phyloP scores from a whole-genome alignment of 495 filamentous ascomycete species.

The Lepidopterella palustris region DNA sequence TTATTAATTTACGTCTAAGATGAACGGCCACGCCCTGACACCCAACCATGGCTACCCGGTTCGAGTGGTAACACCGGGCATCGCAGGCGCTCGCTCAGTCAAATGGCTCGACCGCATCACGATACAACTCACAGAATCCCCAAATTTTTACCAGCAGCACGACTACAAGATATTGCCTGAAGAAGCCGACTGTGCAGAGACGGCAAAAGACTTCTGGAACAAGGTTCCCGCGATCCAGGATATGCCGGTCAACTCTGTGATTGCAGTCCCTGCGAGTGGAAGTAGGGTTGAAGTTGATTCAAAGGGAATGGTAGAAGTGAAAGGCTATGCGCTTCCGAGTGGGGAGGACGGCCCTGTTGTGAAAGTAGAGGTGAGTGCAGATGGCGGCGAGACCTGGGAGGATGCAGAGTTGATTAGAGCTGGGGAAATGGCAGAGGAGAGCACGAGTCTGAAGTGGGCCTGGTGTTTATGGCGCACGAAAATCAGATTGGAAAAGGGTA shows the following conservation, averaged over 20 bases:
- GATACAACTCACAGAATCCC: conserved; percentile 28
- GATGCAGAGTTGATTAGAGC: conserved; percentile 38
- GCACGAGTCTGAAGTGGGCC: conserved; percentile 40
- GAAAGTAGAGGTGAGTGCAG: conserved; percentile 47
- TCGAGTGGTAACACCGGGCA: conserved; percentile 36
- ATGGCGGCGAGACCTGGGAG: conserved; percentile 47
- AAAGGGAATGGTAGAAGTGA: conserved; percentile 42
- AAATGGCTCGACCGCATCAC: conserved; percentile 38
- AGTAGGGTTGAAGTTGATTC: conserved; percentile 35
- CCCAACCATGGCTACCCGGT: conserved; percentile 36
- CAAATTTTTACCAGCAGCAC: conserved; percentile 36
- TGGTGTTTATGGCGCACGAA: conserved; percentile 46
- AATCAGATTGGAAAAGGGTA: conserved; percentile 30
- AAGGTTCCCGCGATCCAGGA: conserved; percentile 32
- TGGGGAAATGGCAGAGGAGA: conserved; percentile 1
- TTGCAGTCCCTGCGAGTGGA: conserved; percentile 44
- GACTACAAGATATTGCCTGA: conserved; percentile 40
- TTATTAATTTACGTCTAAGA: conserved; percentile 11
- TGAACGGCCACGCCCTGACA: conserved; percentile 35
- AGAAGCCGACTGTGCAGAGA: conserved; percentile 32
- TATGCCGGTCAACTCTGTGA: conserved; percentile 45
- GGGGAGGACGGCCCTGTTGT: conserved; percentile 49
- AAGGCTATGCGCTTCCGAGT: conserved; percentile 52
- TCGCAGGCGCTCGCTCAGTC: conserved; percentile 34
- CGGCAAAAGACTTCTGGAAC: conserved; percentile 43